Evolutionary conservation across 805 yeast species (phyloP).

Genomic region (Myxozyma sirexii): DNA sequence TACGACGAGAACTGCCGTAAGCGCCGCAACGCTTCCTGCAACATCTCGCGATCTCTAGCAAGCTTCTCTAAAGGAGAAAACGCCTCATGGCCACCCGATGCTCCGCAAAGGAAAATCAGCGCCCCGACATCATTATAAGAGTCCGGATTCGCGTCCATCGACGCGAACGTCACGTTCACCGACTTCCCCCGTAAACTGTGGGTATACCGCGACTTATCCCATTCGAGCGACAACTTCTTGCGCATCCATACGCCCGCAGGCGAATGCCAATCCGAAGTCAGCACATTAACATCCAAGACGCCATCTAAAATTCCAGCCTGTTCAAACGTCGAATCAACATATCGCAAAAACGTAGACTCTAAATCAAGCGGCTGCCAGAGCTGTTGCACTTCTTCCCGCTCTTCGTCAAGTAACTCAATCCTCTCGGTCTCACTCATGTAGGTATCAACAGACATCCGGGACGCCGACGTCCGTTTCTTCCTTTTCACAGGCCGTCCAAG

Average conservation of each 20-base stretch:
- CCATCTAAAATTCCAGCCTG: constrained; percentile 36
- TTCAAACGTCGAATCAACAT: constrained; percentile 41
- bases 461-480: constrained; percentile 10
- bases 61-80: constrained; percentile 42
- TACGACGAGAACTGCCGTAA: constrained; percentile 46
- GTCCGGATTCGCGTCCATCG: constrained; percentile 49
- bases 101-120: constrained; percentile 58
- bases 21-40: constrained; percentile 45
- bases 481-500: constrained; percentile 30
- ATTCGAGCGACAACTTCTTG: constrained; percentile 48
- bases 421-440: constrained; percentile 29
- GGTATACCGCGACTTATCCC: constrained; percentile 43
- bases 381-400: constrained; percentile 45
- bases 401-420: constrained; percentile 34
- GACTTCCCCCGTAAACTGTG: constrained; percentile 40
- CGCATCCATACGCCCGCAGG: constrained; percentile 55
- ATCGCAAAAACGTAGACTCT: constrained; percentile 41
- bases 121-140: constrained; percentile 49
- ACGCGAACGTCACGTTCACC: constrained; percentile 44
- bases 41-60: constrained; percentile 44
- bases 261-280: constrained; percentile 54
- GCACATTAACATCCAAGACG: constrained; percentile 46
- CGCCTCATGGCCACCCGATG: constrained; percentile 37
- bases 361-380: constrained; percentile 56
- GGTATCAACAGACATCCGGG: constrained; percentile 19